These are phyloP conservation scores for Pythium biforme DNA, from an alignment of 352 stramenopile species.

Conservation along the genomic window DNA sequence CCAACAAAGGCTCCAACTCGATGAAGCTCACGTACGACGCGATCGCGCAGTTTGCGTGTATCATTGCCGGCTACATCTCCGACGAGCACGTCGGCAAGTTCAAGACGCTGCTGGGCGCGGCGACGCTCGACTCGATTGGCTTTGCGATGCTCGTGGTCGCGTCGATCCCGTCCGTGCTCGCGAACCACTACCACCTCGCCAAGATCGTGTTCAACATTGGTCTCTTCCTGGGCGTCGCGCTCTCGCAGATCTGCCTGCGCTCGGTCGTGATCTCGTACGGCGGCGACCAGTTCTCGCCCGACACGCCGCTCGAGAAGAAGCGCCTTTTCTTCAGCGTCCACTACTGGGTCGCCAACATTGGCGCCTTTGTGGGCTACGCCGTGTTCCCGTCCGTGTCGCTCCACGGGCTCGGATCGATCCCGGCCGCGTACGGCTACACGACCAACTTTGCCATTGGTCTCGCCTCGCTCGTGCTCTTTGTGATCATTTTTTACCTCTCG, in stretches of 20 bases:
- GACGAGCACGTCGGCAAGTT: conserved; percentile 32
- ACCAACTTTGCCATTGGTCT: conserved; percentile 38
- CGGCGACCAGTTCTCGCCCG: conserved; percentile 34
- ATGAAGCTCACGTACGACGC: conserved; percentile 36
- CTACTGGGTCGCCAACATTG: conserved; percentile 59
- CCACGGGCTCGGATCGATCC: conserved; percentile 41
- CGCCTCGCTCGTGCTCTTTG: conserved; percentile 16
- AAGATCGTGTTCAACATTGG: conserved; percentile 29
- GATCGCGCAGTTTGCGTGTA: conserved; percentile 28
- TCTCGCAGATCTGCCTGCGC: conserved; percentile 29
- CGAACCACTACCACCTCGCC: conserved; percentile 9
- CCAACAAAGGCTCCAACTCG: conserved; percentile 28
- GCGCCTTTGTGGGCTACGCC: conserved; percentile 47
- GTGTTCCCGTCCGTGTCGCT: conserved; percentile 49
- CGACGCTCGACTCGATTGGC: conserved; percentile 26
- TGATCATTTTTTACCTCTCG: conserved; percentile 17
- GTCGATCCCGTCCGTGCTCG: conserved; percentile 26
- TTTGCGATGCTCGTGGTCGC: conserved; percentile 23
- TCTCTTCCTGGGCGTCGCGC: conserved; percentile 29
- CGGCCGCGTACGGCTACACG: conserved; percentile 49
- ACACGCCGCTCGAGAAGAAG: conserved; percentile 25
- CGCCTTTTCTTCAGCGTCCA: conserved; percentile 50
- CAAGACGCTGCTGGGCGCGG: conserved; percentile 31
- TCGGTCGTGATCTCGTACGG: conserved; percentile 31
- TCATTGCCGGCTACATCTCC: conserved; percentile 31